Evolutionary conservation across 129 eudicot species (phyloP), one percentile per base, ranked within the genome.

Genomic region (Ambrosia artemisiifolia): DNA sequence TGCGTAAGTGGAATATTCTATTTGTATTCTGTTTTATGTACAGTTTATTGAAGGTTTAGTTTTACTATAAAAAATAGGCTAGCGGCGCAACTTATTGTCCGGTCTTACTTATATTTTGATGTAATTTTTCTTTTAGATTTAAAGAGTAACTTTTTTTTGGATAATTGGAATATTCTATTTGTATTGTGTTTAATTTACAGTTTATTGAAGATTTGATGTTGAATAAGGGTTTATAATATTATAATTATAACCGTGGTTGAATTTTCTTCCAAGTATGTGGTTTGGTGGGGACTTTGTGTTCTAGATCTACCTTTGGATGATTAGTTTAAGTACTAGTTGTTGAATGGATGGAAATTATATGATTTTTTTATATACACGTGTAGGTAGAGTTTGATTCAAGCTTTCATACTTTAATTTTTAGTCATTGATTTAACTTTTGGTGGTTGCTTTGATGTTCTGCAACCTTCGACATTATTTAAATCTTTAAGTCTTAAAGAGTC

Each of bases 281-380:
- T 56, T 56, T 56, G 63, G 63, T 56, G 63, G 70, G 62, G 71
- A 74, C 75, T 68, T 74, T 68, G 38, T 1, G 61, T 54, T 20
- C 6, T 7, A 42, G 83, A 82, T 78, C 86, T 78, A 70, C 64
- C 55, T 42, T 71, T 53, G 50, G 73, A n/a, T 73, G 73, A n/a
- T 73, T 19, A 10, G 1, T 14, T 66, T 60, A 36, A 59, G 1
- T 57, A 57, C 7, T 19, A 59, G 85, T 62, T 67, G 80, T 51
- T 67, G 82, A 43, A 51, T 71, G 60, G 67, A 64, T 53, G 46
- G 69, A 46, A 73, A 51, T 51, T 55, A 65, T 75, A 72, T 59
- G n/a, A 50, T 16, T 63, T 11, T 38, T 30, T 16, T 42, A 35
- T 49, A 14, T 54, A 77, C 82, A 77, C 82, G 80, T 82, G 85